Evolutionary conservation across 305 asterid species (phyloP).

Genomic region (Fraxinus platypoda): DNA sequence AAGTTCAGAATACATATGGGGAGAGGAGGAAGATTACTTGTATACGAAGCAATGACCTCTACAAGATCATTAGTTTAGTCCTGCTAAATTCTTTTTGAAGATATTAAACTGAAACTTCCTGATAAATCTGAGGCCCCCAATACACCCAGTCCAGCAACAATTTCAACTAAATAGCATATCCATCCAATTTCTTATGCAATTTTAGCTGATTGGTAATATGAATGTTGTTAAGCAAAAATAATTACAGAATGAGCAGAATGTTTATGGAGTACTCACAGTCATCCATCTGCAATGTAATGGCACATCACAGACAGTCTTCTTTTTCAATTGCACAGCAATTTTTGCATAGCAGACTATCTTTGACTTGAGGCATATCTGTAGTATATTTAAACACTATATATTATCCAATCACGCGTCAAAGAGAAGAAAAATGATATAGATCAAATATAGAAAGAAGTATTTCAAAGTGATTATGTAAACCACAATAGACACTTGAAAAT

Average conservation of each 20-base stretch:
- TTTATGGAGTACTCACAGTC: constrained; percentile 46
- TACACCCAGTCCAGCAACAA: neutral
- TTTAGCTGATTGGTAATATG: neutral
- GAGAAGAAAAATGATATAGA: neutral
- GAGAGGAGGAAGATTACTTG: neutral
- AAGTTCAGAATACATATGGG: neutral
- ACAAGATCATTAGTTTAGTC: neutral
- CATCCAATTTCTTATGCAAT: neutral
- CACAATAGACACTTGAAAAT: too few relatives aligned
- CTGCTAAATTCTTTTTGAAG: neutral
- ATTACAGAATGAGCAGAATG: neutral
- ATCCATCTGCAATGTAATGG: constrained; percentile 94
- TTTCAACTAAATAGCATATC: neutral
- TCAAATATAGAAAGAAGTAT: neutral
- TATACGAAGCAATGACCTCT: neutral
- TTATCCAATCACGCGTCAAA: neutral
- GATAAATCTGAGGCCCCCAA: neutral
- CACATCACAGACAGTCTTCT: constrained; percentile 86
- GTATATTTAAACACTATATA: neutral
- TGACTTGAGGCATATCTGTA: constrained; percentile 74
- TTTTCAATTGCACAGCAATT: constrained; percentile 69
- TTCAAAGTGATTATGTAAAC: neutral
- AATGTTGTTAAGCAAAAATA: neutral
- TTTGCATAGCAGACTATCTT: constrained; percentile 72
- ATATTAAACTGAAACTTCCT: neutral